Conservation (phyloP, 192 early-diverging fungal genomes). For the Coemansia sp. region DNA sequence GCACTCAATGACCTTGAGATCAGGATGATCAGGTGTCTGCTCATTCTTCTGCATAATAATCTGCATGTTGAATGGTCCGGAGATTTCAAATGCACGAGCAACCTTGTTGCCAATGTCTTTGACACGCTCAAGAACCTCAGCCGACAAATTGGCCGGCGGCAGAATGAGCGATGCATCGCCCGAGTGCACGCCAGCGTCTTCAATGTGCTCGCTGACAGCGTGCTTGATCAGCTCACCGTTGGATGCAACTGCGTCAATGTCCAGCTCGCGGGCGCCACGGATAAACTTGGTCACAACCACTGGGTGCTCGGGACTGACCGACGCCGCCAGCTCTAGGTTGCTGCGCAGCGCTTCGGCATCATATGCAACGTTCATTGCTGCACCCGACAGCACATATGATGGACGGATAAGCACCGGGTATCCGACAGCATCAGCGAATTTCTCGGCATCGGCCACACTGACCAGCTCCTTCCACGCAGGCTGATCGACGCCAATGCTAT, state of each 20-base stretch:
- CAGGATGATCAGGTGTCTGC: slow-evolving; percentile 27
- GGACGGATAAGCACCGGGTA: slow-evolving; percentile 96
- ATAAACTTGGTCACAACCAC: slow-evolving; percentile 99
- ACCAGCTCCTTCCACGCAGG: slow-evolving; percentile 94
- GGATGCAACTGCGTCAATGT: slow-evolving; percentile 90
- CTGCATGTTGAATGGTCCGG: slow-evolving; percentile 99
- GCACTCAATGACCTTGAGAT: slow-evolving; percentile 97
- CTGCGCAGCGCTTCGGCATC: slow-evolving; percentile 67
- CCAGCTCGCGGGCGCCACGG: slow-evolving; percentile 88
- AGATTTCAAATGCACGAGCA: slow-evolving; percentile 87
- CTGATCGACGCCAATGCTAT: slow-evolving; percentile 93
- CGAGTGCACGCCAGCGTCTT: slow-evolving; percentile 97
- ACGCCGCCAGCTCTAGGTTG: slow-evolving; percentile 77
- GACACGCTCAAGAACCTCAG: slow-evolving; percentile 58
- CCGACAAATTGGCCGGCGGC: slow-evolving; percentile 65
- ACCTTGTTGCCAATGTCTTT: slow-evolving; percentile 84
- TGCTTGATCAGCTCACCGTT: slow-evolving; percentile 83
- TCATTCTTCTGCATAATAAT: slow-evolving; percentile 69
- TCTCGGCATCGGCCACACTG: slow-evolving; percentile 77
- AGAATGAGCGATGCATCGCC: slow-evolving; percentile 94
- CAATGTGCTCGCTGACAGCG: slow-evolving; percentile 93
- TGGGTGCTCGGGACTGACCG: slow-evolving; percentile 91
- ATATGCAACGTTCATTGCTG: slow-evolving; percentile 96
- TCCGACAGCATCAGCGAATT: slow-evolving; percentile 79
- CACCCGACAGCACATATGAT: slow-evolving; percentile 95